Base-by-base conservation (phyloP, 139 green algal species). In the Pycnococcus provasolii region DNA sequence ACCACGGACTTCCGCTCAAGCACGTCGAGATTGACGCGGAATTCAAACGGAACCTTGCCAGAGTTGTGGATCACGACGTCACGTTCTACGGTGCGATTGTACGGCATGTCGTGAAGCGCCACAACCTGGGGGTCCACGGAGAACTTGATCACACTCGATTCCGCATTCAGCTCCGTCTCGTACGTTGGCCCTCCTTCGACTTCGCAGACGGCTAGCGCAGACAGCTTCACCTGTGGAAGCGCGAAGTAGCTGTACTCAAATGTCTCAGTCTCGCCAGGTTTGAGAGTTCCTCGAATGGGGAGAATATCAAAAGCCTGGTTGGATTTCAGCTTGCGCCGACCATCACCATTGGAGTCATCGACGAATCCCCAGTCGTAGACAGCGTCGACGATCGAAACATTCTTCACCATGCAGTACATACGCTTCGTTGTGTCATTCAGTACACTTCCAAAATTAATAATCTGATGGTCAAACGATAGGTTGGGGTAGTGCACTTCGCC, bases 281-380 rank as follows among this genome's bases (percentile, higher is more conserved):
- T 45, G 48, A 94, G 64, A 26, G 72, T 41, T 8, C 85, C 84
- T 5, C 71, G 64, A 53, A 89, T 86, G 42, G 87, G 87, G 66
- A 88, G 70, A 43, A 94, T 80, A 75, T 94, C 85, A 77, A 94
- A 94, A 5, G 86, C 66, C 70, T 83, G 74, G 42, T n/a, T 68
- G 42, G 4, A 11, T 37, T 15, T 13, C 6, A 59, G 43, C 4
- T 8, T 4, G 3, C 4, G n/a, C 62, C 11, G 39, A 4, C 4
- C 26, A 37, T 62, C 62, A 2, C 11, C 53, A 47, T 50, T 65
- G 15, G 53, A 60, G 45, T 63, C 65, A 3, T 73, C 60, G 47
- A 64, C 37, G 73, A 87, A 86, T 13, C 67, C 70, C 86, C 86
- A 92, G 8, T 46, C 53, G 75, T 86, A 90, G 11, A 76, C 70